Percentiles rank a stretch among this genome's conserved stretches.
These are phyloP conservation scores for Diatrype stigma DNA, from an alignment of 2,329 filamentous ascomycete genomes.

Conservation along the genomic window DNA sequence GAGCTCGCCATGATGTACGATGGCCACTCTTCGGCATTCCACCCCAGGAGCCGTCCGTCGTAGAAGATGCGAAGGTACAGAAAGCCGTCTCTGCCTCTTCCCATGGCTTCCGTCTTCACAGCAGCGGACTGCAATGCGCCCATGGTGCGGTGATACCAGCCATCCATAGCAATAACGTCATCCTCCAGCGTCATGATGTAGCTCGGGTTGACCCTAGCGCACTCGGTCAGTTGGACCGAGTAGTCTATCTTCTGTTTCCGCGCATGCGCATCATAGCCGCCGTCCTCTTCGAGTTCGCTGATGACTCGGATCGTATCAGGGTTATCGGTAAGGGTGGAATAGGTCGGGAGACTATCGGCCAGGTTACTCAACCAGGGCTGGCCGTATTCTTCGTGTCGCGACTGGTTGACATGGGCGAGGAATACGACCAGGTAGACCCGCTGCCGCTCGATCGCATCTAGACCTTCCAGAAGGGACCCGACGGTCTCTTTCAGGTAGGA, in stretches of 20 bases:
- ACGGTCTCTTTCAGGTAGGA: slow-evolving; percentile 20
- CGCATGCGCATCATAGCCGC: slow-evolving; percentile 14
- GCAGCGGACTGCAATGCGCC: slow-evolving; percentile 12
- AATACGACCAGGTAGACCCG: slow-evolving; percentile 19
- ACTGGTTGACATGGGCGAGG: slow-evolving; percentile 17
- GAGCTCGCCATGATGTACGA: slow-evolving; percentile 15
- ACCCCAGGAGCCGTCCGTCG: slow-evolving; percentile 23
- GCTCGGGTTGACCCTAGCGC: slow-evolving; percentile 12
- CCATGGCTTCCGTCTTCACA: slow-evolving; percentile 13
- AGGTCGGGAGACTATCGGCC: slow-evolving; percentile 16
- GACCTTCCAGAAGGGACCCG: slow-evolving; percentile 18
- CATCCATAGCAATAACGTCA: slow-evolving; percentile 24
- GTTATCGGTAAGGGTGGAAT: slow-evolving; percentile 6
- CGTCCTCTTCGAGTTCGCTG: slow-evolving; percentile 10
- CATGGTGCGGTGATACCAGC: slow-evolving; percentile 18
- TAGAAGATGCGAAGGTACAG: slow-evolving; percentile 26
- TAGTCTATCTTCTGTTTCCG: slow-evolving; percentile 21
- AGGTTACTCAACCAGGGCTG: slow-evolving; percentile 18
- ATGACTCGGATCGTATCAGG: slow-evolving; percentile 7
- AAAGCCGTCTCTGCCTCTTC: slow-evolving; percentile 7
- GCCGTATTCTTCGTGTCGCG: slow-evolving; percentile 14
- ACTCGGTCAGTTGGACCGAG: slow-evolving; percentile 18
- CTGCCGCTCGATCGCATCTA: slow-evolving; percentile 14
- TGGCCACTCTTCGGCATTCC: slow-evolving; percentile 23
- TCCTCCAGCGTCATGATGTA: slow-evolving; percentile 24